phyloP scores from a whole-genome alignment of 2,329 filamentous ascomycete species.

The Venturia carpophila region DNA sequence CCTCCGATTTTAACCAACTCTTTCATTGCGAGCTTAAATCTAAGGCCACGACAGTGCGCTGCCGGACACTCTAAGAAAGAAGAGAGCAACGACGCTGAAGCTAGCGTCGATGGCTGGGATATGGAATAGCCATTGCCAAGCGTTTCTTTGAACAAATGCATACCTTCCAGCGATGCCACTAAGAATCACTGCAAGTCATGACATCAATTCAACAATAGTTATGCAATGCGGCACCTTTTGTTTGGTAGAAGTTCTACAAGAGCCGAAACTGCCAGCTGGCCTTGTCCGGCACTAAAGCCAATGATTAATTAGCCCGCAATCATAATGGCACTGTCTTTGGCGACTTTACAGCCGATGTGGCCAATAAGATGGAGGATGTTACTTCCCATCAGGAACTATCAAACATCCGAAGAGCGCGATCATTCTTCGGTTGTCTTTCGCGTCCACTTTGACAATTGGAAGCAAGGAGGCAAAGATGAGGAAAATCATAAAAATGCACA shows the following conservation, averaged over 20 bases:
- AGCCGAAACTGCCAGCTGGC: constrained; percentile 22
- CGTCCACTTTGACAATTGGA: not conserved
- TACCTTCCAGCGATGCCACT: constrained; percentile 19
- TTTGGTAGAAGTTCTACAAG: constrained; percentile 25
- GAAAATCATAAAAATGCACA: not conserved
- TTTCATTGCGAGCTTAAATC: constrained; percentile 23
- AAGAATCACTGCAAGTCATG: constrained; percentile 38
- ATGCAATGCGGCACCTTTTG: constrained; percentile 34
- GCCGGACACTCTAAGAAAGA: constrained; percentile 20
- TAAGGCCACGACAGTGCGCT: constrained; percentile 19
- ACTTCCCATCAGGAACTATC: constrained; percentile 20
- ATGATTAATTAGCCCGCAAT: constrained; percentile 19
- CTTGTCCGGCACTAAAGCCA: constrained; percentile 17
- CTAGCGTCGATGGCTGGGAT: constrained; percentile 4
- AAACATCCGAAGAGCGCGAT: constrained; percentile 20
- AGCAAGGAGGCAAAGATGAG: not conserved
- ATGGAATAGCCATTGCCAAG: constrained; percentile 11
- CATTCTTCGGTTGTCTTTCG: not conserved
- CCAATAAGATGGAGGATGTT: constrained; percentile 18
- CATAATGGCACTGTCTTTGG: constrained; percentile 19
- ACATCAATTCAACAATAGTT: constrained; percentile 35
- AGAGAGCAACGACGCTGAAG: constrained; percentile 16
- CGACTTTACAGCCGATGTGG: constrained; percentile 19
- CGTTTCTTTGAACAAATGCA: constrained; percentile 16
- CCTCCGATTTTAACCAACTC: constrained; percentile 30